Conservation (phyloP, 2,329 filamentous ascomycete species). For the Botryotinia globosa region DNA sequence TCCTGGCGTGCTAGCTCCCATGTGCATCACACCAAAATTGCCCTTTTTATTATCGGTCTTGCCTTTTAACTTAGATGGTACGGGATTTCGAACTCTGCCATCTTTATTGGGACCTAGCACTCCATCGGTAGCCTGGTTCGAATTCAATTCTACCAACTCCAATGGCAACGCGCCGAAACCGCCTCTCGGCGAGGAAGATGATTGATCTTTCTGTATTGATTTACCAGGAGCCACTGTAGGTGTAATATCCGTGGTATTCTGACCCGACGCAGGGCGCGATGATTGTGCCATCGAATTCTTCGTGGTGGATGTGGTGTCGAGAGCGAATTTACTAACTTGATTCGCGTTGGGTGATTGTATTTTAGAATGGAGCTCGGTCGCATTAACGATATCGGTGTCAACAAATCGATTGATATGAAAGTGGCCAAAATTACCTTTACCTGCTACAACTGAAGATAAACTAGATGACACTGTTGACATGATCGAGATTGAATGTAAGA, state of each 20-base stretch:
- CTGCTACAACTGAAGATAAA: constrained; percentile 27
- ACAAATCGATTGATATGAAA: constrained; percentile 31
- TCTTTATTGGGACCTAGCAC: constrained; percentile 43
- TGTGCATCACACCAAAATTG: constrained; percentile 63
- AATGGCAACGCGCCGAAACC: constrained; percentile 46
- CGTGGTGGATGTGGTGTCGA: constrained; percentile 10
- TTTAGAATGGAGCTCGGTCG: constrained; percentile 22
- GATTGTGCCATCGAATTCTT: constrained; percentile 25
- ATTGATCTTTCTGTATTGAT: constrained; percentile 25
- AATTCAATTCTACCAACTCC: constrained; percentile 53
- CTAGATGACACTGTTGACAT: constrained; percentile 34
- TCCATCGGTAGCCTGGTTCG: constrained; percentile 33
- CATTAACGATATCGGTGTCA: constrained; percentile 22
- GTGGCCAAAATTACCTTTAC: constrained; percentile 9
- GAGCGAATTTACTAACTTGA: constrained; percentile 11
- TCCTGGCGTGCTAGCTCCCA: constrained; percentile 46
- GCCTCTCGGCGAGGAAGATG: constrained; percentile 26
- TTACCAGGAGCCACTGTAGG: constrained; percentile 28
- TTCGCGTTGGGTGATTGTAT: constrained; percentile 22
- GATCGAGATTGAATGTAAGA: constrained; percentile 24
- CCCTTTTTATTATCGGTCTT: constrained; percentile 55
- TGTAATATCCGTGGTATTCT: constrained; percentile 26
- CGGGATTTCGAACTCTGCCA: constrained; percentile 54
- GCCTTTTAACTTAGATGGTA: constrained; percentile 61
- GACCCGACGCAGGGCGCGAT: constrained; percentile 31